Conservation (phyloP, 2,329 filamentous ascomycete species). For the Ramularia collo-cygni region DNA sequence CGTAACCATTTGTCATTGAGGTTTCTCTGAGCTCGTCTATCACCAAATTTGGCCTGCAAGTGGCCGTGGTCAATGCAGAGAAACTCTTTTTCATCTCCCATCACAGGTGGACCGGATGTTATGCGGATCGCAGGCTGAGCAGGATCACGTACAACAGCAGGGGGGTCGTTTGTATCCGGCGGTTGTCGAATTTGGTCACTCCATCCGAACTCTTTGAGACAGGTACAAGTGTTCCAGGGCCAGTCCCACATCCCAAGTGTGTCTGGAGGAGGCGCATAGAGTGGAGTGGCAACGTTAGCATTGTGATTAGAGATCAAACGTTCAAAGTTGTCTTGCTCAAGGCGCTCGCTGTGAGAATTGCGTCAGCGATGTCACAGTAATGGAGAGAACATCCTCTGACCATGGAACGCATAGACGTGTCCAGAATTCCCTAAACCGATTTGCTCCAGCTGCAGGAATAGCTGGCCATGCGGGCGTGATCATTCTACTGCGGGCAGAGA, state of each 20-base stretch:
- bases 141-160: too few species aligned
- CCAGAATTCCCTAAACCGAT: neutral
- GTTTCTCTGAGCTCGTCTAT: neutral
- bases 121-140: neutral
- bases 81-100: neutral
- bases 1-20: constrained; percentile 1
- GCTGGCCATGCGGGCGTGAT: neutral
- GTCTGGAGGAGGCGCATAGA: neutral
- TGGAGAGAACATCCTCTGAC: neutral
- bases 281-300: neutral
- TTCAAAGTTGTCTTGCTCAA: constrained; percentile 3
- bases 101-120: neutral
- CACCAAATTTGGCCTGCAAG: neutral
- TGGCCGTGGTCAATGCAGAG: neutral
- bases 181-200: neutral
- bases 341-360: neutral
- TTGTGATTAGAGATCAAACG: neutral
- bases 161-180: too few species aligned
- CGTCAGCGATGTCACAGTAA: neutral
- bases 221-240: constrained; percentile 3
- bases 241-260: neutral
- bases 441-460: neutral
- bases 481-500: neutral
- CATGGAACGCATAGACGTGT: constrained; percentile 1
- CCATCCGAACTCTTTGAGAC: constrained; percentile 3